Evolutionary conservation across 2,329 filamentous ascomycete genomes (phyloP).

Genomic region (Elsinoe batatas): DNA sequence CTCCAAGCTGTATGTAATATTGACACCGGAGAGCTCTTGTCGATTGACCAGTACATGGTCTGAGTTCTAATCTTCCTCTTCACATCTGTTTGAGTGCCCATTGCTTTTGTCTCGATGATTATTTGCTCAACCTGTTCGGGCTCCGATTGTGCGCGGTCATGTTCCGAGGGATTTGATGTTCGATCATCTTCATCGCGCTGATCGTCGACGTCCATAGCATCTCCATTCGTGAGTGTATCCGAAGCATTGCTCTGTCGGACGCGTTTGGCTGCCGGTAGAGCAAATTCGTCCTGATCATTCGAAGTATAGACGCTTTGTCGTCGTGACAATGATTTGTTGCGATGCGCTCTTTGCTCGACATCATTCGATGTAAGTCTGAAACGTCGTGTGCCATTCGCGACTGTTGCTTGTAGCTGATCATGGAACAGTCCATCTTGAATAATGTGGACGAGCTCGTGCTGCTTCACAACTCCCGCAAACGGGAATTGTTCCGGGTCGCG

Average conservation of each 20-base stretch:
- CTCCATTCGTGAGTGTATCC: constrained; percentile 30
- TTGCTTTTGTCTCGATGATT: constrained; percentile 9
- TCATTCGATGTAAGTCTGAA: constrained; percentile 12
- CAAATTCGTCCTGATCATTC: constrained; percentile 22
- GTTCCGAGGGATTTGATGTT: constrained; percentile 19
- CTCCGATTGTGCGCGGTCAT: constrained; percentile 21
- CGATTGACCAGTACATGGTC: constrained; percentile 26
- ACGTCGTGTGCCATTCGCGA: constrained; percentile 14
- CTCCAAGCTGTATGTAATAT: constrained; percentile 25
- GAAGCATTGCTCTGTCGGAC: constrained; percentile 25
- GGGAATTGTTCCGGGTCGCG: constrained; percentile 49
- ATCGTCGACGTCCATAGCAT: constrained; percentile 38
- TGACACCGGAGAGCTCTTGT: constrained; percentile 21
- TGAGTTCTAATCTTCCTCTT: constrained; percentile 25
- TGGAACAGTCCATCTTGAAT: constrained; percentile 53
- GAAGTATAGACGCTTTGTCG: constrained; percentile 7
- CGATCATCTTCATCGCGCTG: constrained; percentile 27
- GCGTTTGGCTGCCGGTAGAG: constrained; percentile 25
- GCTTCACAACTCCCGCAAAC: constrained; percentile 50
- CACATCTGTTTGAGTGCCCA: constrained; percentile 26
- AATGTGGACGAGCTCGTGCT: constrained; percentile 50
- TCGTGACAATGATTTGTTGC: constrained; percentile 6
- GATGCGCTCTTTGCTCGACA: background rate
- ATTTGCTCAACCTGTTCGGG: constrained; percentile 20
- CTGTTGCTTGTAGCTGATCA: constrained; percentile 28